A percentile compares a stretch with the other conserved stretches of the same genome.
Conservation (phyloP, 306 rosid genomes). For the Vigna radiata region DNA sequence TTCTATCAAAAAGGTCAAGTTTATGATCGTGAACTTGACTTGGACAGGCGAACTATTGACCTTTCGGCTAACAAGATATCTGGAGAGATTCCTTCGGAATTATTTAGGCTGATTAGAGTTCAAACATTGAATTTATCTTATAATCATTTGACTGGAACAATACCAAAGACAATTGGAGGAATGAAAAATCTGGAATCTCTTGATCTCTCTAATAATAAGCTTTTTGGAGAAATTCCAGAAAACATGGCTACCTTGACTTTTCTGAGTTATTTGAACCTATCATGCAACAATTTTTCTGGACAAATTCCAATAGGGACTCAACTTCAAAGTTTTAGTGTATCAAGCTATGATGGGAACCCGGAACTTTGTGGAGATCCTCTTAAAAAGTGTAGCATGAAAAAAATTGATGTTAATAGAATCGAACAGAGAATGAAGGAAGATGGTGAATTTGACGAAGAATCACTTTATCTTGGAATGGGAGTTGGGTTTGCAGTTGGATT, state of each 20-base stretch:
- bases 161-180: background rate
- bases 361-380: background rate
- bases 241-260: background rate
- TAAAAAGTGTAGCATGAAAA: background rate
- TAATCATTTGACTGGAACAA: slow-evolving; percentile 13
- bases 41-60: background rate
- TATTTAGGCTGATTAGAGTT: background rate
- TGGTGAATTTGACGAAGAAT: background rate
- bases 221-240: background rate
- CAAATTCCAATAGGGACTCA: background rate
- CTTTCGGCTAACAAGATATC: background rate
- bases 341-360: background rate
- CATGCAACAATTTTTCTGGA: background rate
- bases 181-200: no score
- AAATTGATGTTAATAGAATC: background rate
- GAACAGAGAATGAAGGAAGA: background rate
- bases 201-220: background rate
- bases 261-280: background rate
- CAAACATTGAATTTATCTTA: slow-evolving; percentile 13
- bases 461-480: background rate
- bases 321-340: background rate
- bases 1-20: background rate
- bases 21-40: background rate
- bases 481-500: background rate
- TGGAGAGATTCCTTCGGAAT: background rate